Conservation (phyloP, 2,329 filamentous ascomycete genomes). For the Scleromitrula shiraiana region DNA sequence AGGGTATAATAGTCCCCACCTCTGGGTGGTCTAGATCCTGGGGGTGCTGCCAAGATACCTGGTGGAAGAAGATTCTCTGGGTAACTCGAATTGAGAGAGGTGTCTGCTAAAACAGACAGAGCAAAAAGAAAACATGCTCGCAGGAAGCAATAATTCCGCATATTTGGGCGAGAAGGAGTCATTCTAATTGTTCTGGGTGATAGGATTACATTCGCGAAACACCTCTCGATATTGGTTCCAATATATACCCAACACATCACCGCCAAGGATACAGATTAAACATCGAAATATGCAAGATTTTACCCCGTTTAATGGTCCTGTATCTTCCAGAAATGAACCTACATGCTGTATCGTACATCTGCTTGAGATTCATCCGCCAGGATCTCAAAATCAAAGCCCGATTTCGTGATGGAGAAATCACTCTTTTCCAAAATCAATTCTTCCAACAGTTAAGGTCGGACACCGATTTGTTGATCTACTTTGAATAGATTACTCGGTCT, state of each 20-base stretch:
- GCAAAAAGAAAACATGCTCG: not conserved
- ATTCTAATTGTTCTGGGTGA: not conserved
- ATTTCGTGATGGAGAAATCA: not conserved
- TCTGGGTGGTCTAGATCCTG: not conserved
- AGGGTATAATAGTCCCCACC: not conserved
- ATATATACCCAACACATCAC: not conserved
- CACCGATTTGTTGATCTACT: no score
- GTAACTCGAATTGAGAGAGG: not conserved
- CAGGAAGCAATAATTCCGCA: not conserved
- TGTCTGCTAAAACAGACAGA: not conserved
- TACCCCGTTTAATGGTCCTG: not conserved
- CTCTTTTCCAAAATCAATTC: not conserved
- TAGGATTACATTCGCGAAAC: not conserved
- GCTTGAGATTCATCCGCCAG: not conserved
- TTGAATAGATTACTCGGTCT: no score
- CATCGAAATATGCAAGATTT: not conserved
- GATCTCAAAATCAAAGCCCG: not conserved
- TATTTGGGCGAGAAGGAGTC: not conserved
- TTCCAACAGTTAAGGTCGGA: not conserved
- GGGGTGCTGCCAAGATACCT: not conserved
- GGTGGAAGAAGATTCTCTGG: not conserved
- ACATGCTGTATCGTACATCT: not conserved
- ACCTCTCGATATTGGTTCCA: not conserved
- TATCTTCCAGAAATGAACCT: not conserved
- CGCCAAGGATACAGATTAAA: not conserved